phyloP scores from a whole-genome alignment of 1,284 basidiomycete genomes.

The Boletus semigastroideus region DNA sequence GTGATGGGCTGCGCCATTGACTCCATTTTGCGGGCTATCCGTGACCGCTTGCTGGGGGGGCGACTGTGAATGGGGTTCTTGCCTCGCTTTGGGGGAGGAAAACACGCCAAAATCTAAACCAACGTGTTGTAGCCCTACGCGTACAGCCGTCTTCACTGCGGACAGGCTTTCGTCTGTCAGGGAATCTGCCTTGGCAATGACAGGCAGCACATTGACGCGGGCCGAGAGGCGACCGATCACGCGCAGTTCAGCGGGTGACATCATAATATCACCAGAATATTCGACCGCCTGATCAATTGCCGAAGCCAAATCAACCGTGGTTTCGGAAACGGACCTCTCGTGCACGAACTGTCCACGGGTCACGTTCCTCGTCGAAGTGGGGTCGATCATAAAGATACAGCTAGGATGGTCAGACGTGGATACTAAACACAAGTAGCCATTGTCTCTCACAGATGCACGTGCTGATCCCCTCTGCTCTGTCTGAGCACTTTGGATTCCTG shows the following conservation, averaged over 20 bases:
- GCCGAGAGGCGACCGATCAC: slow-evolving; percentile 70
- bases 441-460: slow-evolving; percentile 72
- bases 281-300: slow-evolving; percentile 45
- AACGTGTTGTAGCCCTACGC: slow-evolving; percentile 58
- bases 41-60: slow-evolving; percentile 19
- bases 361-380: slow-evolving; percentile 55
- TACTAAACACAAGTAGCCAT: background rate
- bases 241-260: slow-evolving; percentile 74
- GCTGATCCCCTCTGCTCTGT: slow-evolving; percentile 80
- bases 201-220: slow-evolving; percentile 73
- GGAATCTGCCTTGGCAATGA: slow-evolving; percentile 74
- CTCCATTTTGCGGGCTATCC: slow-evolving; percentile 25
- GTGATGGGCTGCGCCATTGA: slow-evolving; percentile 26
- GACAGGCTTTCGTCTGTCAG: slow-evolving; percentile 70
- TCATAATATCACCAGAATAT: slow-evolving; percentile 47
- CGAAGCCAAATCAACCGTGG: slow-evolving; percentile 52
- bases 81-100: slow-evolving; percentile 39
- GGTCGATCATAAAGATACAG: slow-evolving; percentile 82
- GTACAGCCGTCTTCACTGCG: slow-evolving; percentile 66
- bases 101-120: slow-evolving; percentile 75
- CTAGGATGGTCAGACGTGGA: slow-evolving; percentile 38
- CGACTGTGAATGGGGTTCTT: slow-evolving; percentile 16
- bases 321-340: slow-evolving; percentile 55
- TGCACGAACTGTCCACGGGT: slow-evolving; percentile 50
- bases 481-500: slow-evolving; percentile 84